Evolutionary conservation across 306 rosid genomes (phyloP), one percentile per base, ranked within the genome.

Genomic region (Gillenia trifoliata): DNA sequence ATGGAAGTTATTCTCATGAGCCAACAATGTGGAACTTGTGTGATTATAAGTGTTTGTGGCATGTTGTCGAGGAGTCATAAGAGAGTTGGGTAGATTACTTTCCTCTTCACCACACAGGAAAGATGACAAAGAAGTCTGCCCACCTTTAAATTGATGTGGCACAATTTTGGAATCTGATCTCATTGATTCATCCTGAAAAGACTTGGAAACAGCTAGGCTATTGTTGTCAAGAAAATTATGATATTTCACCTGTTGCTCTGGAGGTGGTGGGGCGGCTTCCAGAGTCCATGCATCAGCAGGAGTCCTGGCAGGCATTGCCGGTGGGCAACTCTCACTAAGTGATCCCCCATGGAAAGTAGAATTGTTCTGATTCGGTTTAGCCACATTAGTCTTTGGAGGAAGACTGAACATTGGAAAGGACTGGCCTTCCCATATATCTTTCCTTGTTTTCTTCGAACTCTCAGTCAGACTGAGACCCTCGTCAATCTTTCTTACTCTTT

Each of bases 351-450:
- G 72, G 74, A 36, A 59, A 67, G 65, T 78, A 76, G 71, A 79
- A 52, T 57, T 54, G 43, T 68, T 77, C 56, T 77, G 83, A 66
- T 79, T 57, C 70, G 72, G 79, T 73, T 72, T 25, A 55, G 81
- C 70, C 81, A 68, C 59, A 57, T 64, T 56, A 75, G 73, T 62
- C 66, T 89, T 86, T 55, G 28, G 77, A 73, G 88, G 82, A 80
- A 75, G 66, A 64, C 16, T 70, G 66, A 79, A 81, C 80, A 86
- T 47, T 28, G 97, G 90, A 82, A 84, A 89, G 10, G 87, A 68
- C 72, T 89, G 86, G 30, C 73, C 77, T 79, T 65, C 88, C 74
- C 64, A 68, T 49, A 64, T 64, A 40, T 68, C 78, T 55, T 74
- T 84, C 78, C 74, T 77, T 20, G 70, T 50, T 71, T 72, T 77